These are phyloP conservation scores for Begonia loranthoides DNA, from an alignment of 306 rosid species.

Conservation along the genomic window DNA sequence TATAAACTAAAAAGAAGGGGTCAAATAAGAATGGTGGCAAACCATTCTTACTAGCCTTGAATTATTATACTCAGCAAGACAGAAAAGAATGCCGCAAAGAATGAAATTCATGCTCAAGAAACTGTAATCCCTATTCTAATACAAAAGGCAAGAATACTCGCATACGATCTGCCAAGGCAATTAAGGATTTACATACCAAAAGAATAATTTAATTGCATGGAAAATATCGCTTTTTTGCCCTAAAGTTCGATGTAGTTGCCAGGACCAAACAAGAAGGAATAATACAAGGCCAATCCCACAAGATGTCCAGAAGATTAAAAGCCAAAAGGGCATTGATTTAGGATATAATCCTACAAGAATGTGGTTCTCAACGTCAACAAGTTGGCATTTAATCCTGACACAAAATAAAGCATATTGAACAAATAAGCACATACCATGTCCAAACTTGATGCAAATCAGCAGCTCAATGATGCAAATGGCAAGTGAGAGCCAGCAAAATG, in stretches of 20 bases:
- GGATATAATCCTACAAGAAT: slow-evolving; percentile 67
- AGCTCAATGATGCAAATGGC: slow-evolving; percentile 96
- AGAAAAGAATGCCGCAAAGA: slow-evolving; percentile 12
- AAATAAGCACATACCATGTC: slow-evolving; percentile 45
- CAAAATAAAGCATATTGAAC: background rate
- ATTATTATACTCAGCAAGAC: slow-evolving; percentile 19
- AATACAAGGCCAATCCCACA: slow-evolving; percentile 35
- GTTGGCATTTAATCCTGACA: background rate
- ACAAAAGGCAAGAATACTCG: slow-evolving; percentile 20
- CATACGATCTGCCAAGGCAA: slow-evolving; percentile 45
- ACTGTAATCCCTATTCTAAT: slow-evolving; percentile 45
- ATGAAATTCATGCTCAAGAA: slow-evolving; percentile 18
- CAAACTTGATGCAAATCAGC: slow-evolving; percentile 94
- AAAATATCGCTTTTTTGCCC: slow-evolving; percentile 49
- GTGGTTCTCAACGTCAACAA: background rate
- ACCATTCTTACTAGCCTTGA: slow-evolving; percentile 26
- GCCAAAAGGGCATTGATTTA: slow-evolving; percentile 84
- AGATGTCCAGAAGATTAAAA: slow-evolving; percentile 53
- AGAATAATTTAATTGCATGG: slow-evolving; percentile 29
- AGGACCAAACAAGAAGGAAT: slow-evolving; percentile 60
- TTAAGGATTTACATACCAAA: slow-evolving; percentile 69
- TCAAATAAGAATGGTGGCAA: slow-evolving; percentile 22
- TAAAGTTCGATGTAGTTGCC: slow-evolving; percentile 58
- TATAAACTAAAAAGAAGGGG: background rate
- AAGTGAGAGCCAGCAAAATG: slow-evolving; percentile 96